Percentiles rank a stretch among this genome's conserved stretches.
Conservation (phyloP, 2,329 filamentous ascomycete species). For the Orbilia ellipsospora region DNA sequence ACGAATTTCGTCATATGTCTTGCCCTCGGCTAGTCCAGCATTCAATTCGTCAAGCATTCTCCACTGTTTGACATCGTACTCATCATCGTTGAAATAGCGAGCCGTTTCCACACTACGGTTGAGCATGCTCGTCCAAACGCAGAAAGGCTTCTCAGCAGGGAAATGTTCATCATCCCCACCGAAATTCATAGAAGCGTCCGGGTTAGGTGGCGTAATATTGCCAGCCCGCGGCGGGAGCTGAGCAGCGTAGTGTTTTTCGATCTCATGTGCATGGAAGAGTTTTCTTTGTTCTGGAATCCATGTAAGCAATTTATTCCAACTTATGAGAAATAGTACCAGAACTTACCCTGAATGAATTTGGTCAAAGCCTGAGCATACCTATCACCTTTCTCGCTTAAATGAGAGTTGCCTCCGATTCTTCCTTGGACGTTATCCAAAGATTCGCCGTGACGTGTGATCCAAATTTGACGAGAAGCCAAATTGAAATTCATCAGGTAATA, state of each 20-base stretch:
- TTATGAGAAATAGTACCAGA: neutral
- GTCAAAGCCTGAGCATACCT: slow-evolving; percentile 83
- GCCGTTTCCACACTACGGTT: slow-evolving; percentile 88
- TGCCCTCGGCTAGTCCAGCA: slow-evolving; percentile 88
- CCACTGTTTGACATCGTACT: slow-evolving; percentile 97
- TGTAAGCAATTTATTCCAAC: slow-evolving; percentile 10
- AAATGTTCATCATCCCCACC: slow-evolving; percentile 64
- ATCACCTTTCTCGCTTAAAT: slow-evolving; percentile 81
- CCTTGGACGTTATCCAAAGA: slow-evolving; percentile 86
- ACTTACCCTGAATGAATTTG: slow-evolving; percentile 73
- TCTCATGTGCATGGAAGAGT: slow-evolving; percentile 57
- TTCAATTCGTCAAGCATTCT: slow-evolving; percentile 98
- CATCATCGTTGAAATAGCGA: slow-evolving; percentile 91
- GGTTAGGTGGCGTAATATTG: slow-evolving; percentile 93
- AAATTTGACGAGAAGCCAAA: slow-evolving; percentile 92
- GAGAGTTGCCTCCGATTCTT: slow-evolving; percentile 90
- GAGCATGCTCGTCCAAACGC: slow-evolving; percentile 98
- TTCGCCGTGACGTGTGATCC: slow-evolving; percentile 92
- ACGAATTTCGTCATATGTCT: slow-evolving; percentile 92
- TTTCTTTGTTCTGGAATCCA: slow-evolving; percentile 56
- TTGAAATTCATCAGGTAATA: slow-evolving; percentile 98
- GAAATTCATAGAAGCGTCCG: slow-evolving; percentile 62
- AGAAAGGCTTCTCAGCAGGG: slow-evolving; percentile 86
- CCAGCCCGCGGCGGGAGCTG: slow-evolving; percentile 91
- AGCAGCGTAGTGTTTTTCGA: slow-evolving; percentile 58